Conservation (phyloP, 2,329 filamentous ascomycete species). For the Alternaria metachromatica region DNA sequence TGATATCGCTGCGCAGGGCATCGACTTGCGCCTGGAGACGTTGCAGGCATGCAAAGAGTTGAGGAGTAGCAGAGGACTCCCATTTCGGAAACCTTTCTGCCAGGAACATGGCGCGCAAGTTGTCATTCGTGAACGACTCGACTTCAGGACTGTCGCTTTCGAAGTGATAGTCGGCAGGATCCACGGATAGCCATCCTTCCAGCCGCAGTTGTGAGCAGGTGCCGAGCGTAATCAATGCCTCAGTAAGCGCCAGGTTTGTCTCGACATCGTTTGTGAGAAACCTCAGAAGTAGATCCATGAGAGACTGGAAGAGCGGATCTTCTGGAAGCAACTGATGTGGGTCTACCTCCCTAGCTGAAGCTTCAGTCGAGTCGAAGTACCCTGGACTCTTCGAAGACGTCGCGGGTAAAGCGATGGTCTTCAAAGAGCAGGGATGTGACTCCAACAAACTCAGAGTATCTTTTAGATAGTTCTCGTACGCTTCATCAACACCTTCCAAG, state of each 20-base stretch:
- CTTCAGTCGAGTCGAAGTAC: constrained; percentile 54
- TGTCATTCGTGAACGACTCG: constrained; percentile 36
- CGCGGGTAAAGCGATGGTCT: constrained; percentile 69
- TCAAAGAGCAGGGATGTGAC: constrained; percentile 74
- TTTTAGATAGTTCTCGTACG: constrained; percentile 74
- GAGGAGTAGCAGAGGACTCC: constrained; percentile 46
- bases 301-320: constrained; percentile 60
- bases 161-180: constrained; percentile 60
- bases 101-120: constrained; percentile 40
- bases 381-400: constrained; percentile 61
- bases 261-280: constrained; percentile 94
- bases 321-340: constrained; percentile 67
- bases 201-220: constrained; percentile 84
- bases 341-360: constrained; percentile 68
- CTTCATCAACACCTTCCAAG: constrained; percentile 72
- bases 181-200: constrained; percentile 87
- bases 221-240: constrained; percentile 80
- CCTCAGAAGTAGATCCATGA: constrained; percentile 68
- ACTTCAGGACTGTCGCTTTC: constrained; percentile 29
- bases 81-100: constrained; percentile 48
- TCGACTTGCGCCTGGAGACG: constrained; percentile 52
- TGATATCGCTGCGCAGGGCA: constrained; percentile 52
- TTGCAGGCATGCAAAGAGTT: constrained; percentile 52
- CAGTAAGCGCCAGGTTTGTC: constrained; percentile 86
- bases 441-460: constrained; percentile 74